These are phyloP conservation scores for Aphanomyces invadans DNA, from an alignment of 352 stramenopile species.

Conservation along the genomic window DNA sequence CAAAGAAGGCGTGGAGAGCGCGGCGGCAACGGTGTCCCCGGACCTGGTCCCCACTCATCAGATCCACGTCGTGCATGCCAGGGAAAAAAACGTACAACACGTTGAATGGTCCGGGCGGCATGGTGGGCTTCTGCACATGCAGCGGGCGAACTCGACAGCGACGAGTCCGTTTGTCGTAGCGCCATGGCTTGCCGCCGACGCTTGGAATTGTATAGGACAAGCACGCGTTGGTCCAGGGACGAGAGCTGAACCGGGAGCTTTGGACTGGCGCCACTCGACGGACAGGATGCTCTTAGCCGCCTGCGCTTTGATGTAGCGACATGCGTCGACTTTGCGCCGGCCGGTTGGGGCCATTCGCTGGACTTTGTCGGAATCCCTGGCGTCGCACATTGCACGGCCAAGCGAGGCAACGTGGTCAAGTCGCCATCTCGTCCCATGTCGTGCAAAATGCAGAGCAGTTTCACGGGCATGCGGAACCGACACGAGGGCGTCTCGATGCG, in stretches of 20 bases:
- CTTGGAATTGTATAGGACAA: slow-evolving; percentile 21
- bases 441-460: background rate
- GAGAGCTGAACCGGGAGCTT: background rate
- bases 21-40: background rate
- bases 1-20: slow-evolving; percentile 16
- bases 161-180: too few species aligned
- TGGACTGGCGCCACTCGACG: background rate
- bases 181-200: background rate
- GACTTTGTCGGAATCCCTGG: background rate
- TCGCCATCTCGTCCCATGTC: background rate
- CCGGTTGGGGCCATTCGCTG: background rate
- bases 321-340: background rate
- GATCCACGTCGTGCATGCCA: background rate
- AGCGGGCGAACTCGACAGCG: background rate
- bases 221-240: slow-evolving; percentile 12
- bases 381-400: background rate
- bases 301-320: background rate
- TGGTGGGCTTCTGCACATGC: background rate
- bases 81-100: background rate
- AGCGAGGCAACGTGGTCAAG: background rate
- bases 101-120: slow-evolving; percentile 2
- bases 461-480: background rate
- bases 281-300: too few species aligned
- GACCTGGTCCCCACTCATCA: background rate
- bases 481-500: background rate